Evolutionary conservation across 2,329 filamentous ascomycete species (phyloP).

Genomic region (Onygenales sp.): DNA sequence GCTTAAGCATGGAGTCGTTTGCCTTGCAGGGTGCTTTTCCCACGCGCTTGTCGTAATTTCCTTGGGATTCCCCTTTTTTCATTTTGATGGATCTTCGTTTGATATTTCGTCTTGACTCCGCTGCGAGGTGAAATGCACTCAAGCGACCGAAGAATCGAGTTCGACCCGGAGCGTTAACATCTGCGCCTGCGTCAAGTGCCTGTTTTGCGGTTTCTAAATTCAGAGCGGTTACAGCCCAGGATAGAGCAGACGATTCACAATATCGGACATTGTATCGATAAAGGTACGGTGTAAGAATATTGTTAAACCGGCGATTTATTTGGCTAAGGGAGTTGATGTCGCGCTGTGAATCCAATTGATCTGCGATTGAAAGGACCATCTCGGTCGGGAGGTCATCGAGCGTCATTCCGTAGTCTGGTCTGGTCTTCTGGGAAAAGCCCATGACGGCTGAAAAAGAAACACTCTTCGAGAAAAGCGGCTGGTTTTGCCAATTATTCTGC

Average conservation of each 20-base stretch:
- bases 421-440: too few species aligned
- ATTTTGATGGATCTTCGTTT: background rate
- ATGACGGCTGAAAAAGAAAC: background rate
- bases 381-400: slow-evolving; percentile 1
- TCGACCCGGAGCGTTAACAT: background rate
- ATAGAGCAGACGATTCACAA: background rate
- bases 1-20: background rate
- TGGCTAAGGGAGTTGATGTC: slow-evolving; percentile 2
- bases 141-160: background rate
- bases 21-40: background rate
- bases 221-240: background rate
- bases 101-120: background rate
- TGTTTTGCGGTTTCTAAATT: slow-evolving; percentile 1
- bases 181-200: slow-evolving; percentile 2
- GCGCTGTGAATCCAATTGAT: background rate
- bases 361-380: slow-evolving; percentile 4
- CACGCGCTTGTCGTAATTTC: background rate
- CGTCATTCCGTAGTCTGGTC: background rate
- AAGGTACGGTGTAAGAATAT: background rate
- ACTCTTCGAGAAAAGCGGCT: too few species aligned
- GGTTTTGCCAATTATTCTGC: too few species aligned
- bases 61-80: background rate
- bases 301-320: slow-evolving; percentile 3
- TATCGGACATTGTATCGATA: slow-evolving; percentile 4
- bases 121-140: background rate